Evolutionary conservation across 2,329 filamentous ascomycete genomes (phyloP).

Genomic region (Setomelanomma holmii): DNA sequence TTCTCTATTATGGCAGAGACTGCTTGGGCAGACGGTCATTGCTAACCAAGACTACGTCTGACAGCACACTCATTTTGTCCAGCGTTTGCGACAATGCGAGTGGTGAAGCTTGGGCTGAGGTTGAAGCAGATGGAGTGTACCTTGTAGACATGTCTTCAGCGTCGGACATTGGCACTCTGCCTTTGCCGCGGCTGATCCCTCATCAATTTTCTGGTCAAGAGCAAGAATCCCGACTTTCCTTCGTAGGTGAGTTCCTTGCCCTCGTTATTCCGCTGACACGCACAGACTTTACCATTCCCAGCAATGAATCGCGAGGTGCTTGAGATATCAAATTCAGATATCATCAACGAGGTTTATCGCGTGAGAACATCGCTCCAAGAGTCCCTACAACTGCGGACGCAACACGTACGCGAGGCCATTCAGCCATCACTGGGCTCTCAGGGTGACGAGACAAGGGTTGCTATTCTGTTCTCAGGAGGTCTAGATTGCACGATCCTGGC

Average conservation of each 20-base stretch:
- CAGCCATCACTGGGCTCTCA: background rate
- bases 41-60: slow-evolving; percentile 63
- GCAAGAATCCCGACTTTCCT: slow-evolving; percentile 15
- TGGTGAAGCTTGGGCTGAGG: slow-evolving; percentile 71
- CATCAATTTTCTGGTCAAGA: slow-evolving; percentile 22
- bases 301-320: slow-evolving; percentile 49
- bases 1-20: slow-evolving; percentile 84
- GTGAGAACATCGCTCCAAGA: slow-evolving; percentile 64
- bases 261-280: slow-evolving; percentile 24
- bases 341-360: slow-evolving; percentile 56
- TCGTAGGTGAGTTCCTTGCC: slow-evolving; percentile 43
- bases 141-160: slow-evolving; percentile 61
- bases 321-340: slow-evolving; percentile 18
- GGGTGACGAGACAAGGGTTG: slow-evolving; percentile 61
- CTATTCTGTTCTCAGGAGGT: slow-evolving; percentile 91
- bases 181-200: slow-evolving; percentile 28
- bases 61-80: slow-evolving; percentile 43
- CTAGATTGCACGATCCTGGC: slow-evolving; percentile 92
- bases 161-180: slow-evolving; percentile 1
- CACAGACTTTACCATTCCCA: slow-evolving; percentile 53
- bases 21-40: slow-evolving; percentile 86
- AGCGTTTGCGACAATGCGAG: slow-evolving; percentile 48
- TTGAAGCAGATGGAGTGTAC: slow-evolving; percentile 85
- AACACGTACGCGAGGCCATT: slow-evolving; percentile 38
- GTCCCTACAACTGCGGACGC: slow-evolving; percentile 67